Percentiles rank a stretch among this genome's conserved stretches.
These are phyloP conservation scores for Sporothrix protearum DNA, from an alignment of 2,329 filamentous ascomycete species.

Conservation along the genomic window DNA sequence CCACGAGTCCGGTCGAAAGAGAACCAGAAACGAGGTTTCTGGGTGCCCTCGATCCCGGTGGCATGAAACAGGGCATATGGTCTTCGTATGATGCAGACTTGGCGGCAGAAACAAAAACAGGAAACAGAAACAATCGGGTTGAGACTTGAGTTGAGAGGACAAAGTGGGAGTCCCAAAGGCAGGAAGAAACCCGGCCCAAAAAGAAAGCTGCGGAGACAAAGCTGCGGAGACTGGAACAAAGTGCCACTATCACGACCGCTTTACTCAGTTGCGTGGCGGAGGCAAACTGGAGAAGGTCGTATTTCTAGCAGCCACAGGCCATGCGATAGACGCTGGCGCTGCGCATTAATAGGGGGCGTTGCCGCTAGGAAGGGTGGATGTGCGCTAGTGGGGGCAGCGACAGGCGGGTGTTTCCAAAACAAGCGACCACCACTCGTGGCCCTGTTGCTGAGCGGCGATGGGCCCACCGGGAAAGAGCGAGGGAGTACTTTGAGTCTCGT, in stretches of 20 bases:
- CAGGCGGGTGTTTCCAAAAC: conserved; percentile 18
- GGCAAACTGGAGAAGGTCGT: conserved; percentile 15
- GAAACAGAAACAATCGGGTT: not conserved
- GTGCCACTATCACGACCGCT: not conserved
- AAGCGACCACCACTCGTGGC: conserved; percentile 7
- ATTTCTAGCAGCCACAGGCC: not conserved
- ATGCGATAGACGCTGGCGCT: not conserved
- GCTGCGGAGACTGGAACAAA: too few species aligned
- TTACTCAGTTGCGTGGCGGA: not conserved
- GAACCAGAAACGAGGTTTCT: not conserved
- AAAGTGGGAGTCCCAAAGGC: not conserved
- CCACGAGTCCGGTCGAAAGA: not conserved
- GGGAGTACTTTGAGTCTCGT: too few species aligned
- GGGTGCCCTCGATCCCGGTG: not conserved
- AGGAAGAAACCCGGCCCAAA: not conserved
- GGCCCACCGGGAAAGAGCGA: not conserved
- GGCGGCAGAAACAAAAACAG: conserved; percentile 1
- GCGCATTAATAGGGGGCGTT: conserved; percentile 9
- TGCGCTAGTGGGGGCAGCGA: conserved; percentile 11
- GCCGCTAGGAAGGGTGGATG: conserved; percentile 10
- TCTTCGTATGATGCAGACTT: conserved; percentile 6
- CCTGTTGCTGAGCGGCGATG: not conserved
- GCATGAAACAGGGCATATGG: not conserved
- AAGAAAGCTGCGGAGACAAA: conserved; percentile 1
- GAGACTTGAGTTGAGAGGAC: not conserved